phyloP scores from a whole-genome alignment of 176 grass and related monocot genomes.

The Puya raimondii region DNA sequence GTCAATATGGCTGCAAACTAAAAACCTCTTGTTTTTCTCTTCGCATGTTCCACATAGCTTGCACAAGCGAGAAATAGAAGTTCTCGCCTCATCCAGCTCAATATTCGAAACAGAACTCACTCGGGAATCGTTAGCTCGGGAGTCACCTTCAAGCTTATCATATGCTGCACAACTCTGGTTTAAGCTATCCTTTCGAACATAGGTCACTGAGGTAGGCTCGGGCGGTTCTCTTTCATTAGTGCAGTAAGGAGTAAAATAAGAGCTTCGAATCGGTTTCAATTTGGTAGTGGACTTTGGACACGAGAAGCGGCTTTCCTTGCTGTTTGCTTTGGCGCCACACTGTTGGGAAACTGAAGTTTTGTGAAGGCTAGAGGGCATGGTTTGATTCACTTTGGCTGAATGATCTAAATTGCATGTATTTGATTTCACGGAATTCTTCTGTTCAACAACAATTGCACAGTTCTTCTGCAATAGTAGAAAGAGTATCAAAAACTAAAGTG shows the following conservation, averaged over 20 bases:
- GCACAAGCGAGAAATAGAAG: constrained; percentile 36
- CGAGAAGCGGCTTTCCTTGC: constrained; percentile 35
- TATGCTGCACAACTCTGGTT: constrained; percentile 41
- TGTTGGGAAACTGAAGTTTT: constrained; percentile 31
- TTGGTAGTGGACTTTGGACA: constrained; percentile 41
- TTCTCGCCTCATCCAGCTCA: constrained; percentile 16
- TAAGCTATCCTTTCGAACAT: constrained; percentile 10
- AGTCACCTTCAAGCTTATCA: constrained; percentile 31
- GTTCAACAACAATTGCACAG: constrained; percentile 15
- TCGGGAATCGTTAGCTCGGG: constrained; percentile 29
- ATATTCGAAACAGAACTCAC: constrained; percentile 20
- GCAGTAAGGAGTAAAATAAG: constrained; percentile 52
- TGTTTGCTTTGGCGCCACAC: constrained; percentile 42
- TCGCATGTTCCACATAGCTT: constrained; percentile 70
- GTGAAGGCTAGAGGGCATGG: constrained; percentile 25
- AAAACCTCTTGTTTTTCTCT: constrained; percentile 58
- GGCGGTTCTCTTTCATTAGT: constrained; percentile 3
- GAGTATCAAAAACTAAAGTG: background rate
- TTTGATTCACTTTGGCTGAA: constrained; percentile 34
- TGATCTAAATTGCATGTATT: constrained; percentile 20
- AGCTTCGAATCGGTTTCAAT: constrained; percentile 38
- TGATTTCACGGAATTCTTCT: constrained; percentile 26
- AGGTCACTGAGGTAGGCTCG: constrained; percentile 12
- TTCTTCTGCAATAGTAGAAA: constrained; percentile 31
- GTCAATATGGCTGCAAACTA: constrained; percentile 54